These are phyloP conservation scores for Austroboletus niveus DNA, from an alignment of 1,284 basidiomycete species.

Conservation along the genomic window DNA sequence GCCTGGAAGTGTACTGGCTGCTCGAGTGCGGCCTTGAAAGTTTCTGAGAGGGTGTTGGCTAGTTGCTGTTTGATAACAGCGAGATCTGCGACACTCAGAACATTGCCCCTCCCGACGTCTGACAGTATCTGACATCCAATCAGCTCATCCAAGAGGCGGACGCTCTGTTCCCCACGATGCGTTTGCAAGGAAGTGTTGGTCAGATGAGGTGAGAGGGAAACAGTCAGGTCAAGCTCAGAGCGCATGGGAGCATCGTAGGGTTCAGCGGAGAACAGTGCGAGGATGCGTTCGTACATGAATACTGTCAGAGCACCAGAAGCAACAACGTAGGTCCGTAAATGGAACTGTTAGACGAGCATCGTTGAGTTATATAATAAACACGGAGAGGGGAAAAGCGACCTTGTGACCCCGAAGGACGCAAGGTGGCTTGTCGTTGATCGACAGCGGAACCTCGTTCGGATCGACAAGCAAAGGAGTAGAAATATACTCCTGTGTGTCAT, in stretches of 20 bases:
- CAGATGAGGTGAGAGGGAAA: constrained; percentile 70
- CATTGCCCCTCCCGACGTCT: constrained; percentile 23
- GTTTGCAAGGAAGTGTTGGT: constrained; percentile 96
- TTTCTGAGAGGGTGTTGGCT: constrained; percentile 68
- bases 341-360: constrained; percentile 61
- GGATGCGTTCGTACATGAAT: constrained; percentile 78
- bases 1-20: constrained; percentile 89
- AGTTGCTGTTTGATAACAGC: constrained; percentile 62
- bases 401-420: constrained; percentile 57
- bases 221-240: constrained; percentile 23
- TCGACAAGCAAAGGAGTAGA: constrained; percentile 75
- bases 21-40: constrained; percentile 82
- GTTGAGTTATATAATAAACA: constrained; percentile 6
- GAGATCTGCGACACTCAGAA: constrained; percentile 44
- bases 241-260: constrained; percentile 53
- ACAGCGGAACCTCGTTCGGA: constrained; percentile 47
- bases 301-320: constrained; percentile 78
- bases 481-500: constrained; percentile 72
- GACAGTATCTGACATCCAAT: constrained; percentile 60
- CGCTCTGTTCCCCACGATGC: constrained; percentile 61
- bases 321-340: constrained; percentile 91
- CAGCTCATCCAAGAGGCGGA: constrained; percentile 78
- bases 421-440: constrained; percentile 14
- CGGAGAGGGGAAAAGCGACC: constrained; percentile 41
- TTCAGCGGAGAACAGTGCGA: constrained; percentile 81